Base-by-base conservation (phyloP, 2,329 filamentous ascomycete species). In the Epicoccum sorghinum region DNA sequence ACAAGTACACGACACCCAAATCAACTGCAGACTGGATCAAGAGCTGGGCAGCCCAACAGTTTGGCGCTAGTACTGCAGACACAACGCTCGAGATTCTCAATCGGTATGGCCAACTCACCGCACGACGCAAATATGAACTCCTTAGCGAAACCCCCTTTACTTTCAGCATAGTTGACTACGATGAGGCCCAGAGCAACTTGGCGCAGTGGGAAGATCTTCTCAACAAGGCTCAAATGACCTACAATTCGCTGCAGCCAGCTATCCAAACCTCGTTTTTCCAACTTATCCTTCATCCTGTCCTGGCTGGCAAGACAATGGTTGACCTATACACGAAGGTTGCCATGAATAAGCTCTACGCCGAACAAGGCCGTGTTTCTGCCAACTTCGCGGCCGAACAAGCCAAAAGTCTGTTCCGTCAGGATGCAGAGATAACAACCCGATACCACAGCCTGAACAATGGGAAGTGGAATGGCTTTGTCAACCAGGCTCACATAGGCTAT, bases 401-500 rank as follows among this genome's bases (percentile, higher is more conserved):
- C 6, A 43, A 47, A 3, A 46, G 44, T 14, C 43, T 24, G 7
- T 33, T 33, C 13, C 7, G 10, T 9, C 7, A 33, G 13, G 32
- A 33, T 33, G 7, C 7, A 9, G 27, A 52, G 12, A 38, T 61
- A 12, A 55, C 47, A n/a, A 32, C n/a, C 1, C 30, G 44, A 47
- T 61, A 60, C 43, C 45, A 60, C 30, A 44, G 24, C 12, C 32
- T 61, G 1, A 52, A 52, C 29, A 49, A 39, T 29, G 57, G 61
- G 5, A 64, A 62, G 30, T 62, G 59, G 61, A 24, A 53, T 22
- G 55, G 60, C 32, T 57, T 64, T 42, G 58, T 64, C 51, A 53
- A 61, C 27, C 61, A 64, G 41, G 45, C 47, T 18, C 61, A 64
- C 32, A 51, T 60, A 30, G 60, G 59, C 6, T 55, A 64, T 32